Evolutionary conservation across 179 eudicot species (phyloP).

Genomic region (Dionaea muscipula): DNA sequence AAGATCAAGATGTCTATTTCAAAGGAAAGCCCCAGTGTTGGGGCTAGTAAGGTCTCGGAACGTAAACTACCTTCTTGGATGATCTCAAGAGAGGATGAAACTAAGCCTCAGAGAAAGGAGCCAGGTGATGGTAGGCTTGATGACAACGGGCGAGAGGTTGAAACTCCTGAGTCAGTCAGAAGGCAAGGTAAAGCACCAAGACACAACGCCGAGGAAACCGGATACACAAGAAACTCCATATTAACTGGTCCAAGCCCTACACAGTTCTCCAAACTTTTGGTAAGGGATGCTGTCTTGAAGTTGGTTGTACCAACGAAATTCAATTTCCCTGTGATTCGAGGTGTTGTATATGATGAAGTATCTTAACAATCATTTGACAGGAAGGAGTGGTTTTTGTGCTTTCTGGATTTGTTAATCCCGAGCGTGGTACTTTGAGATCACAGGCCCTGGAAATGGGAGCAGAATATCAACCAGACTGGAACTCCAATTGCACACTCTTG

Average conservation of each 20-base stretch:
- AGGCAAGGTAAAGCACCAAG: constrained; percentile 16
- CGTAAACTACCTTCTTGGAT: constrained; percentile 90
- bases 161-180: constrained; percentile 17
- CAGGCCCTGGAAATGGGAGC: constrained; percentile 96
- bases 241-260: constrained; percentile 23
- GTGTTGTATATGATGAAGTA: constrained; percentile 4
- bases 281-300: constrained; percentile 13
- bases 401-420: constrained; percentile 96
- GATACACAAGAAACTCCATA: constrained; percentile 15
- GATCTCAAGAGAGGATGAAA: constrained; percentile 42
- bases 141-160: constrained; percentile 20
- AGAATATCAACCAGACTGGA: constrained; percentile 80
- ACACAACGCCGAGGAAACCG: constrained; percentile 15
- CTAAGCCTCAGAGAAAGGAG: constrained; percentile 18
- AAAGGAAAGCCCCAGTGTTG: constrained; percentile 20
- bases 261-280: constrained; percentile 63
- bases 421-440: constrained; percentile 64
- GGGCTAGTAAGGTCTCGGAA: constrained; percentile 23
- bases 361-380: constrained; percentile 25
- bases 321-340: neutral
- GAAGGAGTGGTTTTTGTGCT: constrained; percentile 85
- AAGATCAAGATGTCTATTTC: constrained; percentile 61
- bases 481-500: constrained; percentile 71
- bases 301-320: neutral
- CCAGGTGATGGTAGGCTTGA: constrained; percentile 16